Conservation (phyloP, 2,329 filamentous ascomycete species). For the Bipolaris oryzae region DNA sequence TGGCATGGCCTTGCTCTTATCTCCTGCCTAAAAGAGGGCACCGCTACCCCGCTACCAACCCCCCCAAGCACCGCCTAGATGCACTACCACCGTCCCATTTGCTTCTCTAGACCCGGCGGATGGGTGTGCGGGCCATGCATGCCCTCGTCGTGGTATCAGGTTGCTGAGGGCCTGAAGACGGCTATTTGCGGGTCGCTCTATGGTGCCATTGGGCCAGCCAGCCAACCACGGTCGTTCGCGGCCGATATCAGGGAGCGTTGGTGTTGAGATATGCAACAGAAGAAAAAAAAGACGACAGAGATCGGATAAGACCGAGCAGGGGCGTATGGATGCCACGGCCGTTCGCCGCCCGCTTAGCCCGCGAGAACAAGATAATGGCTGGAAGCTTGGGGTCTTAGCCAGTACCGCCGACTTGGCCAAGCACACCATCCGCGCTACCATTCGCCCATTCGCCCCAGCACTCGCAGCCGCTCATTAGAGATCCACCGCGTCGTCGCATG, state of each 20-base stretch:
- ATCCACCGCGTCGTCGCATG: not conserved
- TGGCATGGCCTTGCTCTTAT: conserved; percentile 5
- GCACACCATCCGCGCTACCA: not conserved
- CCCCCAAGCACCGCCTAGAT: conserved; percentile 14
- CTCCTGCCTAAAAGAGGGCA: conserved; percentile 19
- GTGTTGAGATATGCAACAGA: not conserved
- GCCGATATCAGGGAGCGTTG: not conserved
- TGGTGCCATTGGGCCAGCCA: not conserved
- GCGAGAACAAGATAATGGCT: conserved; percentile 10
- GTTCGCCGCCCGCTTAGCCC: conserved; percentile 1
- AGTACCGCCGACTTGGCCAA: conserved; percentile 9
- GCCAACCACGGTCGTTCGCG: not conserved
- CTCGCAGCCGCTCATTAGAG: not conserved
- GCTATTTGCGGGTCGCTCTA: conserved; percentile 8
- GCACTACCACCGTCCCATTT: not conserved
- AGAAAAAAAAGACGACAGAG: not conserved
- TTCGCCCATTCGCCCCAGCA: conserved; percentile 3
- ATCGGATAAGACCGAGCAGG: not conserved
- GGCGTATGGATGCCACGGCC: not conserved
- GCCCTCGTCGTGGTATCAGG: conserved; percentile 3
- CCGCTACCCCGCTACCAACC: conserved; percentile 14
- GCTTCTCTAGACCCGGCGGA: conserved; percentile 12
- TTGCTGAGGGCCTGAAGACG: not conserved
- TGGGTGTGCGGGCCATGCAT: conserved; percentile 1
- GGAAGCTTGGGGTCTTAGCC: conserved; percentile 15